phyloP scores from a whole-genome alignment of 169 alveolate genomes.

The Plasmodium gallinaceum region DNA sequence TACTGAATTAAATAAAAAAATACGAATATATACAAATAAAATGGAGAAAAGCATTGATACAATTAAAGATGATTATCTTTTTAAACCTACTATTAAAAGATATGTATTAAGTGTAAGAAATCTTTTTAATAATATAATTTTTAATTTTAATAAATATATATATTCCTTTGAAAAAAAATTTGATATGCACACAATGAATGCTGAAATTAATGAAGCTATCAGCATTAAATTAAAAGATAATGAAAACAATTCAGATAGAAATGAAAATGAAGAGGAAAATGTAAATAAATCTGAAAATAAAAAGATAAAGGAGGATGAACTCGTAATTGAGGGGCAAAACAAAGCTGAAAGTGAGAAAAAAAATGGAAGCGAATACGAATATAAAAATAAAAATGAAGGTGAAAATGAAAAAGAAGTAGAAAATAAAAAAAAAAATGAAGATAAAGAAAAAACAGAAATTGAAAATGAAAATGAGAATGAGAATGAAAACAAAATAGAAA shows the following conservation, averaged over 20 bases:
- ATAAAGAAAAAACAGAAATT: neutral
- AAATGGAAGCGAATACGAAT: neutral
- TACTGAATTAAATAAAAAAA: constrained; percentile 27
- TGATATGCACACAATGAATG: neutral
- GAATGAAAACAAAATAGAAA: neutral
- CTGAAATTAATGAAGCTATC: neutral
- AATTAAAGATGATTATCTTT: constrained; percentile 20
- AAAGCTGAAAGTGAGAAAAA: neutral
- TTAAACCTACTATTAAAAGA: constrained; percentile 68
- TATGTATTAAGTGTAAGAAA: constrained; percentile 29
- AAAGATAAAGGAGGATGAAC: neutral
- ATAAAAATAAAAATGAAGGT: constrained; percentile 5
- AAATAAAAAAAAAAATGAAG: neutral
- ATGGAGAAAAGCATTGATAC: constrained; percentile 29
- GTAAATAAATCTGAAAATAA: neutral
- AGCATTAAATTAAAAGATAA: neutral
- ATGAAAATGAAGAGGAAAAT: neutral
- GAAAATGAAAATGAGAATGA: neutral
- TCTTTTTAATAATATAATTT: constrained; percentile 50
- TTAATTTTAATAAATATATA: constrained; percentile 57
- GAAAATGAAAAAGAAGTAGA: neutral
- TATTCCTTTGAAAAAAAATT: constrained; percentile 59
- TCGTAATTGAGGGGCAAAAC: neutral
- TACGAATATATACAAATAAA: constrained; percentile 20
- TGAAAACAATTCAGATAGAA: neutral